These are phyloP conservation scores for Globisporangium barbulae DNA, from an alignment of 352 stramenopile species.

Conservation along the genomic window DNA sequence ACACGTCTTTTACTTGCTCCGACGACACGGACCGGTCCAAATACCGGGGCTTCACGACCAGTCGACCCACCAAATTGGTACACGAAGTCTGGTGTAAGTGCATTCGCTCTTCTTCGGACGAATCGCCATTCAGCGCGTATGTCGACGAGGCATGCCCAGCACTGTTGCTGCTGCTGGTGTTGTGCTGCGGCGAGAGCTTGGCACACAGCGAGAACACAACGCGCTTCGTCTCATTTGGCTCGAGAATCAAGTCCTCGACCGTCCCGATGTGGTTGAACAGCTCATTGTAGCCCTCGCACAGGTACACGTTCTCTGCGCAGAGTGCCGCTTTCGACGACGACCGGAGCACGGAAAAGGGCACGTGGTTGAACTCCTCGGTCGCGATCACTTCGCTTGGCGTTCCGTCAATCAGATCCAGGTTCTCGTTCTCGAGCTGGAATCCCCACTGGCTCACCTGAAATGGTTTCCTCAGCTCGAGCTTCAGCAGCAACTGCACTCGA, in stretches of 20 bases:
- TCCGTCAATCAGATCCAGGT: slow-evolving; percentile 56
- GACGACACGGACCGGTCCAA: slow-evolving; percentile 3
- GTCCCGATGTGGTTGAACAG: slow-evolving; percentile 87
- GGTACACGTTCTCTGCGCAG: slow-evolving; percentile 73
- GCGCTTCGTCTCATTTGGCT: slow-evolving; percentile 62
- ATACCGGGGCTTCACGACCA: slow-evolving; percentile 55
- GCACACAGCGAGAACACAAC: slow-evolving; percentile 76
- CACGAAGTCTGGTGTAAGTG: slow-evolving; percentile 85
- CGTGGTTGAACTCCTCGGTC: slow-evolving; percentile 71
- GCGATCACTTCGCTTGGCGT: slow-evolving; percentile 24
- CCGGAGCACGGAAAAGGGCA: slow-evolving; percentile 67
- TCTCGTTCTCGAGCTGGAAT: slow-evolving; percentile 90
- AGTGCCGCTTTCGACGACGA: slow-evolving; percentile 66
- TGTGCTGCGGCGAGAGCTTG: slow-evolving; percentile 40
- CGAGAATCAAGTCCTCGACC: slow-evolving; percentile 55
- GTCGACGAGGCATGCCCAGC: slow-evolving; percentile 10
- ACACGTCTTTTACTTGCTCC: slow-evolving; percentile 15
- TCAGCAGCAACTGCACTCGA: slow-evolving; percentile 57
- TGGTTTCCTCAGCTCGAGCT: slow-evolving; percentile 74
- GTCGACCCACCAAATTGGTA: slow-evolving; percentile 56
- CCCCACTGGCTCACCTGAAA: slow-evolving; percentile 71
- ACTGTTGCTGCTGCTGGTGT: slow-evolving; percentile 5
- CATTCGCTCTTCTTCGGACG: slow-evolving; percentile 80
- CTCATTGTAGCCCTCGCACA: slow-evolving; percentile 87
- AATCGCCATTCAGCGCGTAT: slow-evolving; percentile 41